These are phyloP conservation scores for Trichoderma koningiopsis DNA, from an alignment of 2,329 filamentous ascomycete genomes.

Conservation along the genomic window DNA sequence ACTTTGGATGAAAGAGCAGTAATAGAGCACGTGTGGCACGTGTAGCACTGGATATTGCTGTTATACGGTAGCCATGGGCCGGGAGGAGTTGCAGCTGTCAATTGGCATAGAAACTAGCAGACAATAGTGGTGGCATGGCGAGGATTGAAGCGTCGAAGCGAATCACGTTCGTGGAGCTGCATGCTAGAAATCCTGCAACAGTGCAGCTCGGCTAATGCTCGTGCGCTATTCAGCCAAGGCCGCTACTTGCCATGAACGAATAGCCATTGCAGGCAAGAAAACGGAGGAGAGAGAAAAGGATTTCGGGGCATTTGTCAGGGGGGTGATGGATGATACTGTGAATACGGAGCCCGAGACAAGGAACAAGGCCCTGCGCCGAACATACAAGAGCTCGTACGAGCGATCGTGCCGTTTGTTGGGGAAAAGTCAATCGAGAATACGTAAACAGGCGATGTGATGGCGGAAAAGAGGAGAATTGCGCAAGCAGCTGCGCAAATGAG, in stretches of 20 bases:
- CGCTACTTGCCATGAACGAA: not conserved
- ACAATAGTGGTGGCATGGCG: slow-evolving; percentile 2
- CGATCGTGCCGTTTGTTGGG: not conserved
- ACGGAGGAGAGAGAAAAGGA: not conserved
- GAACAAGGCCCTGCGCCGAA: not conserved
- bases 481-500: not conserved
- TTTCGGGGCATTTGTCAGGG: not conserved
- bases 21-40: not conserved
- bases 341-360: not conserved
- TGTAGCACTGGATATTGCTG: not conserved
- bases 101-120: not conserved
- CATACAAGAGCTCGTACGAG: not conserved
- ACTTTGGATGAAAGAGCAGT: not conserved
- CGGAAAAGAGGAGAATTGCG: not conserved
- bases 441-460: not conserved
- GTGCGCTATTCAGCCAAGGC: not conserved
- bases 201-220: slow-evolving; percentile 7
- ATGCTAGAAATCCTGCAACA: slow-evolving; percentile 20
- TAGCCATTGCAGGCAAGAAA: not conserved
- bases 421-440: not conserved
- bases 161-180: slow-evolving; percentile 25
- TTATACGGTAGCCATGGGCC: not conserved
- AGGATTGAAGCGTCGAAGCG: slow-evolving; percentile 4
- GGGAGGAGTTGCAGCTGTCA: not conserved
- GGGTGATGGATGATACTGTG: not conserved